Base-by-base conservation (phyloP, 2,329 filamentous ascomycete genomes). In the Aspergillus pseudoviridinutans region DNA sequence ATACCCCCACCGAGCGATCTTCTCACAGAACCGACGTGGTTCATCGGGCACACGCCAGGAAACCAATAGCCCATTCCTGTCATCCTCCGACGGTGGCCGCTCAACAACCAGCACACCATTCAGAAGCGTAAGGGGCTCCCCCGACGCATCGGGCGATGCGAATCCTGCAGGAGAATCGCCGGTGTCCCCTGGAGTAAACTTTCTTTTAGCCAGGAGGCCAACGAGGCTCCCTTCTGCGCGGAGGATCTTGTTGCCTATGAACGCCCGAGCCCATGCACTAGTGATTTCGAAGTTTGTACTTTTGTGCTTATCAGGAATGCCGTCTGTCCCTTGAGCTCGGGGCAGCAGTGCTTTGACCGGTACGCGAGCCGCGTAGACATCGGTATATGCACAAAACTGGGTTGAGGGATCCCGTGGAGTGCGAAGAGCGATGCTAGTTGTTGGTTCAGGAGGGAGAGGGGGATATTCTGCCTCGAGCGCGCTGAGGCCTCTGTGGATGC, bases 401-500 rank as follows among this genome's bases (percentile, higher is more conserved):
- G 56, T 64, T 4, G 25, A 12, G n/a, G 61, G 55, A 7, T 51
- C 52, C 2, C 5, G 7, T 1, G 69, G 64, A 3, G 60, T 63
- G 41, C 54, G 54, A 1, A 71, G 53, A 1, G 59, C 58, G 17
- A 28, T 28, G 53, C 67, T 72, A 14, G 58, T 65, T 24, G 59
- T 60, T 32, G 57, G 41, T 27, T 53, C 49, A 6, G 55, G 44
- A 4, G 64, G 58, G 4, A 64, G 55, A 14, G 57, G 53, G 29
- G 69, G 68, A 47, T 71, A 72, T 62, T 62, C 61, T 4, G 56
- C 46, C 58, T 72, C 68, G 0, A 72, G 65, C 9, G 58, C 42
- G 52, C 25, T 61, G 2, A 71, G 61, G 10, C 58, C 60, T 10
- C 55, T 50, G 49, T 71, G 64, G 12, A 61, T 59, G 51, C 61